Evolutionary conservation across 1,284 basidiomycete genomes (phyloP).

Genomic region (Cutaneotrichosporon cutaneum): DNA sequence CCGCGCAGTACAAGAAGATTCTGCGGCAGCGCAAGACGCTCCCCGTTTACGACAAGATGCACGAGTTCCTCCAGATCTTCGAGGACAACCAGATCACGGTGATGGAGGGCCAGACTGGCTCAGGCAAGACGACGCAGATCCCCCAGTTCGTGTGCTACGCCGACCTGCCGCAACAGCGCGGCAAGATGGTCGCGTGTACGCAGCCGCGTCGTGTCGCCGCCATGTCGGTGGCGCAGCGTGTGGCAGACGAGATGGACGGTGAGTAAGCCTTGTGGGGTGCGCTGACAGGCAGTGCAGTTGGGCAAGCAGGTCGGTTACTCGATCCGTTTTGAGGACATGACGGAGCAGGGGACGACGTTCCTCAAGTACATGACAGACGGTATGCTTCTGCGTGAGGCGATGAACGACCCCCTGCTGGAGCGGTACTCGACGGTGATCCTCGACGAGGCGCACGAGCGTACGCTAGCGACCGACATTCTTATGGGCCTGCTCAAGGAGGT

Average conservation of each 20-base stretch:
- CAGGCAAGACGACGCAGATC: slow-evolving; percentile 98
- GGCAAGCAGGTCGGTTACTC: slow-evolving; percentile 96
- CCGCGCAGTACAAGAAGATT: slow-evolving; percentile 81
- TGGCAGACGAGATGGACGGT: slow-evolving; percentile 98
- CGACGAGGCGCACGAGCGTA: slow-evolving; percentile 98
- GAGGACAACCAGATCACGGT: slow-evolving; percentile 84
- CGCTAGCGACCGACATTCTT: slow-evolving; percentile 95
- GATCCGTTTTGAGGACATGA: slow-evolving; percentile 99
- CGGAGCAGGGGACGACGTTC: slow-evolving; percentile 83
- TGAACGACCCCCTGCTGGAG: slow-evolving; percentile 87
- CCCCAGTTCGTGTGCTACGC: slow-evolving; percentile 95
- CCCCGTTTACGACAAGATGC: slow-evolving; percentile 91
- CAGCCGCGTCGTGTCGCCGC: slow-evolving; percentile 96
- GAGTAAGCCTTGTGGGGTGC: slow-evolving; percentile 37
- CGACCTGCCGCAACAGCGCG: slow-evolving; percentile 82
- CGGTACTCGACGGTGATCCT: slow-evolving; percentile 97
- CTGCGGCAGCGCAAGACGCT: slow-evolving; percentile 79
- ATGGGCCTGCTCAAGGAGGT: slow-evolving; percentile 79
- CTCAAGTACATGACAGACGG: slow-evolving; percentile 99
- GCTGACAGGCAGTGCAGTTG: slow-evolving; percentile 65
- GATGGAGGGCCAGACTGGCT: slow-evolving; percentile 97
- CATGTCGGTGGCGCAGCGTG: slow-evolving; percentile 97
- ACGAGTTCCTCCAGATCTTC: slow-evolving; percentile 84
- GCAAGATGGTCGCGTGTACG: slow-evolving; percentile 93
- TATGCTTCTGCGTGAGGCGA: slow-evolving; percentile 95